A percentile compares a stretch with the other conserved stretches of the same genome.
Conservation (phyloP, 176 grass and related monocot genomes). For the Avena insularis region DNA sequence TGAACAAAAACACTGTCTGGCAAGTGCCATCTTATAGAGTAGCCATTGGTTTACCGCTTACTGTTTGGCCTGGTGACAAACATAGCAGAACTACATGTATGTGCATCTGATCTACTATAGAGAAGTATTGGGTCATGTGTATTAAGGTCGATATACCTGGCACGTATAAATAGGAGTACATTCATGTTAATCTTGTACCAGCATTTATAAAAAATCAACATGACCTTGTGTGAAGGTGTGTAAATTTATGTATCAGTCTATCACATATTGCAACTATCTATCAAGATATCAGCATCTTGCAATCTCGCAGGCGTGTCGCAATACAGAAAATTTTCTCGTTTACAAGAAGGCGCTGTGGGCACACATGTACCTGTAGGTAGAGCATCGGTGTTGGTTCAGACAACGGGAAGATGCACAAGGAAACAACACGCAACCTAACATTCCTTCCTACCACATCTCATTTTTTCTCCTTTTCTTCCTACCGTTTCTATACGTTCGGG, state of each 20-base stretch:
- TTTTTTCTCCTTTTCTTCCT: background rate
- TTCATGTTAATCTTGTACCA: background rate
- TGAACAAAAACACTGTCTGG: background rate
- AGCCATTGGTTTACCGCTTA: background rate
- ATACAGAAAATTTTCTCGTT: background rate
- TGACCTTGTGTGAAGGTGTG: background rate
- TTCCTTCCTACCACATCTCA: too few species aligned
- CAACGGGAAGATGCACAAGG: background rate
- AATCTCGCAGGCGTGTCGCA: background rate
- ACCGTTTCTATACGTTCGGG: background rate
- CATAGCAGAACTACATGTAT: conserved; percentile 1
- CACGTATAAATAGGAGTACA: background rate
- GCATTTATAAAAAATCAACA: background rate
- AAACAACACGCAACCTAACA: background rate
- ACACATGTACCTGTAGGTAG: background rate
- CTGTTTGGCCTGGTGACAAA: background rate
- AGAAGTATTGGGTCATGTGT: background rate
- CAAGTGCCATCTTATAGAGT: background rate
- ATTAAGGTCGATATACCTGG: background rate
- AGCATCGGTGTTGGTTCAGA: background rate
- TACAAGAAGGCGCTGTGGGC: background rate
- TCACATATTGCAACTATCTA: background rate
- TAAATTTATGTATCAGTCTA: background rate
- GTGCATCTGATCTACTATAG: conserved; percentile 2
- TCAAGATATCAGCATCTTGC: background rate